Evolutionary conservation across 805 yeast genomes (phyloP).

Genomic region (Hanseniaspora nectarophila): DNA sequence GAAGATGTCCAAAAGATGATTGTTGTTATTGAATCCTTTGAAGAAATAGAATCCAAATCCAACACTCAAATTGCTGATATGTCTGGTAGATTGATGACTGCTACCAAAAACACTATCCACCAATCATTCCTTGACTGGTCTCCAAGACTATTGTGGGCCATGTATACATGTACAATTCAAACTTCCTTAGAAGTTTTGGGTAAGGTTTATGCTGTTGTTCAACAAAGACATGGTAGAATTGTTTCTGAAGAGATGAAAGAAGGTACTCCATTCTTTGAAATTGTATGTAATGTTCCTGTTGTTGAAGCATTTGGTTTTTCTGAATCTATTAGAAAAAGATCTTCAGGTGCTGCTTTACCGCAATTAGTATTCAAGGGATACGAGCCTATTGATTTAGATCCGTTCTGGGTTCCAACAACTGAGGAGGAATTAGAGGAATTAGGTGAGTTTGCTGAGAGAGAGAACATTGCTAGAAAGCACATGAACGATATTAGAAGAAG

Average conservation of each 20-base stretch:
- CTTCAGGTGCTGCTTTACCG: slow-evolving; percentile 96
- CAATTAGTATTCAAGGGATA: slow-evolving; percentile 85
- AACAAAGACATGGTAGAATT: slow-evolving; percentile 73
- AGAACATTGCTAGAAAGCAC: slow-evolving; percentile 76
- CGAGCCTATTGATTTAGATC: slow-evolving; percentile 79
- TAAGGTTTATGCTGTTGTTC: slow-evolving; percentile 87
- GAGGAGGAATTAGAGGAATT: slow-evolving; percentile 89
- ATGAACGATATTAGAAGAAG: slow-evolving; percentile 72
- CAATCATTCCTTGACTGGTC: slow-evolving; percentile 65
- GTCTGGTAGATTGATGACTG: slow-evolving; percentile 62
- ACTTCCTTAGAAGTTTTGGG: slow-evolving; percentile 91
- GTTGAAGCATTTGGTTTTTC: slow-evolving; percentile 94
- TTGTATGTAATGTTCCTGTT: slow-evolving; percentile 78
- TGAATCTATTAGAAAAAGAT: slow-evolving; percentile 82
- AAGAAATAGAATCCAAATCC: slow-evolving; percentile 23
- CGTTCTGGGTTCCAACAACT: slow-evolving; percentile 98
- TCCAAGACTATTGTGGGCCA: slow-evolving; percentile 82
- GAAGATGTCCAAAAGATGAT: slow-evolving; percentile 82
- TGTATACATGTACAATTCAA: slow-evolving; percentile 89
- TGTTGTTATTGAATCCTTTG: slow-evolving; percentile 35
- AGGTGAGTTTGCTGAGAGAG: slow-evolving; percentile 87
- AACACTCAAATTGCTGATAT: slow-evolving; percentile 34
- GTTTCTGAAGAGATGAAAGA: slow-evolving; percentile 92
- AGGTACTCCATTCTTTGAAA: slow-evolving; percentile 91
- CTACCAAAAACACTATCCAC: slow-evolving; percentile 63